Base-by-base conservation (phyloP, 1,284 basidiomycete genomes). In the Malassezia yamatoensis region DNA sequence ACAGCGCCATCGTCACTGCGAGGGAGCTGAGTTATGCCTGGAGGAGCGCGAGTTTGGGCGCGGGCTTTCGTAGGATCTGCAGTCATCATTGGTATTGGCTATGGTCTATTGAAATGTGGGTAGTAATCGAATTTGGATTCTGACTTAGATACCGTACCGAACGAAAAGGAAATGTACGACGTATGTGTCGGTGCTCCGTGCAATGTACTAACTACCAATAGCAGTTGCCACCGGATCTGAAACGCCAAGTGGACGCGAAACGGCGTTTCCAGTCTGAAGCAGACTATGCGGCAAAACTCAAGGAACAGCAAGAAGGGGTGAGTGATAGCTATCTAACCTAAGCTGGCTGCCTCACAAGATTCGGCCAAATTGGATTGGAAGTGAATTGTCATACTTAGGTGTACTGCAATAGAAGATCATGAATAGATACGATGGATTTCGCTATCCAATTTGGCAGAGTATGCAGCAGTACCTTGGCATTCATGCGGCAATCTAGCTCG, bases 191-290 rank as follows among this genome's bases (percentile, higher is more conserved):
- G 9, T 11, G 13, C 1, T 20, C 18, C 9, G 15, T 13, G 21
- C 24, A 8, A 13, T 11, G 5, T 44, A 33, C 45, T 47, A n/a
- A 47, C 45, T 11, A 15, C 34, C 20, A 16, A 20, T 38, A 58
- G 55, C 37, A 32, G n/a, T 47, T 58, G n/a, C 43, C 55, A 2
- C 55, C 55, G 5, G 55, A 58, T 35, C 38, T 58, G 16, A 52
- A 52, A 33, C 15, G 41, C 13, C 33, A 51, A 12, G 55, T 58
- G 21, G 46, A 58, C 33, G 50, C 18, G 3, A 40, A 49, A n/a
- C 55, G 55, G 0, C 40, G 37, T 10, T 32, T 32, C 1, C 45
- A 41, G 7, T 21, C 16, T 11, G 39, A 48, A 6, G 29, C 44
- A 13, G 37, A 44, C 37, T 35, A 35, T 5, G 16, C 13, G 10